Conservation (phyloP, 2,329 filamentous ascomycete genomes). For the Pestalotiopsis sp. region DNA sequence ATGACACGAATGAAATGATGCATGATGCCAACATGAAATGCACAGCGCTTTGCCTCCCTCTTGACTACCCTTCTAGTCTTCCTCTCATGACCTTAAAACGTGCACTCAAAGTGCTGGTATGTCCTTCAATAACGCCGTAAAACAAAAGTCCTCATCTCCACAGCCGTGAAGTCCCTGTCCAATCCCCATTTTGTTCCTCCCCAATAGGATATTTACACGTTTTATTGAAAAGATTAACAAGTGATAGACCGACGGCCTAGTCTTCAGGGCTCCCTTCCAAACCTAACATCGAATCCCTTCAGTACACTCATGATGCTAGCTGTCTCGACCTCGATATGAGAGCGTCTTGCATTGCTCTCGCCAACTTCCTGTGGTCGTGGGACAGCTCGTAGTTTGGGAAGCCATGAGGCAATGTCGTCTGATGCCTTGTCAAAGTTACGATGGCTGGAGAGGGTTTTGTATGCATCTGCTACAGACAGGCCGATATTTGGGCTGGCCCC, state of each 20-base stretch:
- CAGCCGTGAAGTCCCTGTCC: neutral
- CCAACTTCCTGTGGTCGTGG: constrained; percentile 35
- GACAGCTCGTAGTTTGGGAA: constrained; percentile 70
- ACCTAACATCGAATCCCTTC: constrained; percentile 77
- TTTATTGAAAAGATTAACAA: neutral
- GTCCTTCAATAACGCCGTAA: neutral
- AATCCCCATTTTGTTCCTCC: neutral
- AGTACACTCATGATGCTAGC: constrained; percentile 86
- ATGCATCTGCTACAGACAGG: constrained; percentile 75
- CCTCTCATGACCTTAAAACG: neutral
- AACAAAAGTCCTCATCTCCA: neutral
- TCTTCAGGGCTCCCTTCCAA: constrained; percentile 48
- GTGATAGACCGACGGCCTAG: neutral
- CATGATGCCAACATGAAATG: neutral
- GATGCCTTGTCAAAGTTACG: constrained; percentile 74
- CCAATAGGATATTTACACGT: neutral
- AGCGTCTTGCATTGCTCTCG: constrained; percentile 30
- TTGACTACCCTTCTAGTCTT: neutral
- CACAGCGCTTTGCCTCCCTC: neutral
- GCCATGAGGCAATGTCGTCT: constrained; percentile 74
- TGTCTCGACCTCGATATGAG: constrained; percentile 77
- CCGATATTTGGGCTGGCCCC: constrained; percentile 51
- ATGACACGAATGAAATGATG: neutral
- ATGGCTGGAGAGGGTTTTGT: constrained; percentile 77
- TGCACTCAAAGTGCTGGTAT: neutral